A percentile compares a stretch with the other conserved stretches of the same genome.
Evolutionary conservation across 306 rosid genomes (phyloP).

Genomic region (Canavalia gladiata): DNA sequence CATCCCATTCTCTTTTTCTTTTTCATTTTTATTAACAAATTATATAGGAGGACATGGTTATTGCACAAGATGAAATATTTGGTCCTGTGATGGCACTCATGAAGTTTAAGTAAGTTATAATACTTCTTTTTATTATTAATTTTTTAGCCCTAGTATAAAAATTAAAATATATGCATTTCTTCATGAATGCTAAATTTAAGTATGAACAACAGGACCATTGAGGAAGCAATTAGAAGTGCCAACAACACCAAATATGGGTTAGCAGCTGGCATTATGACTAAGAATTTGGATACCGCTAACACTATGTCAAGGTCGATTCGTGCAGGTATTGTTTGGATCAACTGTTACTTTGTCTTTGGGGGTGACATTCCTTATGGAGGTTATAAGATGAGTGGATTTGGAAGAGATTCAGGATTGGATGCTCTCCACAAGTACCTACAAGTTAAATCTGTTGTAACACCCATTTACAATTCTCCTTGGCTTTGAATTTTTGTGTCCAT

Average conservation of each 20-base stretch:
- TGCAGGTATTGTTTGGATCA: conserved; percentile 84
- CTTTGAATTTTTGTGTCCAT: conserved; percentile 50
- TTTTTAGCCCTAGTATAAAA: too few species aligned
- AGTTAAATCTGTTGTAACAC: conserved; percentile 81
- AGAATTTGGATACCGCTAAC: conserved; percentile 75
- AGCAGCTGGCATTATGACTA: conserved; percentile 88
- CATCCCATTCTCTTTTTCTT: neutral
- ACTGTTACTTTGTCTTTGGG: conserved; percentile 78
- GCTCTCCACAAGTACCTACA: conserved; percentile 75
- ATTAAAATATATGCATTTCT: neutral
- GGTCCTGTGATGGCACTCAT: conserved; percentile 81
- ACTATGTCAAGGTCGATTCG: conserved; percentile 85
- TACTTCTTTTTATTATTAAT: too few species aligned
- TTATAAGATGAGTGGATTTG: conserved; percentile 85
- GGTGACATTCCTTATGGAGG: conserved; percentile 83
- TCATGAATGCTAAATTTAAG: neutral
- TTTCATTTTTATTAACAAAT: neutral
- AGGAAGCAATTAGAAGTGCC: conserved; percentile 78
- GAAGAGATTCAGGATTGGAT: conserved; percentile 77
- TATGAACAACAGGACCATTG: conserved; percentile 65
- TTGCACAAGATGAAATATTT: conserved; percentile 80
- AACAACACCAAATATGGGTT: conserved; percentile 79
- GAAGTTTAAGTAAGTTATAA: conserved; percentile 78
- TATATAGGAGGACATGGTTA: conserved; percentile 75
- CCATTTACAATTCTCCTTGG: conserved; percentile 88